Evolutionary conservation across 805 yeast genomes (phyloP).

Genomic region (Candida cerambycidarum): DNA sequence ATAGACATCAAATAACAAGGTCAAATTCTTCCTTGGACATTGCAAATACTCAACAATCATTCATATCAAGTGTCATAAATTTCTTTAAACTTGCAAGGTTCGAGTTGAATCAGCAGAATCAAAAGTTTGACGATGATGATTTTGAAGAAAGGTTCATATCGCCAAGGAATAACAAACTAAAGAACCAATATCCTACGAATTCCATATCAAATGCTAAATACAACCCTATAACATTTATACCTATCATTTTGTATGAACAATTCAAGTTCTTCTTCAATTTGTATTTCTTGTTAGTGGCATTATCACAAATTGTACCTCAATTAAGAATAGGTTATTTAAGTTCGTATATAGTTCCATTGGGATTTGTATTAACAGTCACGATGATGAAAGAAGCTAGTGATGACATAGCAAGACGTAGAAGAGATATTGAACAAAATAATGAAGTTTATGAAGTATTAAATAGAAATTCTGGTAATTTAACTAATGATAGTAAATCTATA

Average conservation of each 20-base stretch:
- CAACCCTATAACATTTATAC: constrained; percentile 82
- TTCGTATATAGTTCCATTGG: constrained; percentile 91
- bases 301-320: constrained; percentile 88
- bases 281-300: constrained; percentile 87
- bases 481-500: constrained; percentile 27
- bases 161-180: constrained; percentile 33
- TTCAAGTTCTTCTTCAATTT: constrained; percentile 95
- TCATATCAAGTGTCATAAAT: constrained; percentile 13
- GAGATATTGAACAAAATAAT: constrained; percentile 86
- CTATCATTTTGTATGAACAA: constrained; percentile 88
- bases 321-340: constrained; percentile 90
- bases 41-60: neutral
- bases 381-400: constrained; percentile 96
- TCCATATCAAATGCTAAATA: constrained; percentile 94
- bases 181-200: constrained; percentile 54
- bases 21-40: constrained; percentile 18
- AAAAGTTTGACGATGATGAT: constrained; percentile 18
- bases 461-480: constrained; percentile 18
- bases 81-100: constrained; percentile 25
- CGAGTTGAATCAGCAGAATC: constrained; percentile 20
- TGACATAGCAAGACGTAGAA: constrained; percentile 83
- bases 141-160: constrained; percentile 37
- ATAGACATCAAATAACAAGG: constrained; percentile 14
- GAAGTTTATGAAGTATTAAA: constrained; percentile 74
- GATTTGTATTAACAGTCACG: constrained; percentile 87